These are phyloP conservation scores for Wallacemonas collosoma DNA, from an alignment of 208 protist genomes.

Conservation along the genomic window DNA sequence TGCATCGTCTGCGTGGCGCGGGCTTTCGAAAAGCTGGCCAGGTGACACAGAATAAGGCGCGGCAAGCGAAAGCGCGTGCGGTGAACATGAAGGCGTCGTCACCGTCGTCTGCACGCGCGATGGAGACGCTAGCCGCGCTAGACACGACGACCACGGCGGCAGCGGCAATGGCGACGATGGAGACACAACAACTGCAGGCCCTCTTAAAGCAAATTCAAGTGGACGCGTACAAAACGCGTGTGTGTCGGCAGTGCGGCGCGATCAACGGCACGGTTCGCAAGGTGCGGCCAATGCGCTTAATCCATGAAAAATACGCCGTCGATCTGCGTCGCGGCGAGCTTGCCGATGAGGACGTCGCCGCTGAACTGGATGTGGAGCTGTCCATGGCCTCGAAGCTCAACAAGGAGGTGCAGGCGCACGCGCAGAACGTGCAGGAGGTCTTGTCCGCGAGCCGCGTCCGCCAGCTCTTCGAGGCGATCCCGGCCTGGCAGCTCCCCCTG, in stretches of 20 bases:
- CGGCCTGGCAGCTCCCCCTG: slow-evolving; percentile 91
- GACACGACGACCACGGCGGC: slow-evolving; percentile 12
- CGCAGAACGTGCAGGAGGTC: slow-evolving; percentile 89
- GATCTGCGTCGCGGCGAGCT: slow-evolving; percentile 69
- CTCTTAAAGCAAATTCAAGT: slow-evolving; percentile 80
- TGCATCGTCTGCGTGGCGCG: slow-evolving; percentile 34
- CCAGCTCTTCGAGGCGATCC: slow-evolving; percentile 93
- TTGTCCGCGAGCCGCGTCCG: slow-evolving; percentile 92
- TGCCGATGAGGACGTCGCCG: slow-evolving; percentile 42
- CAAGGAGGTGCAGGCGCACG: slow-evolving; percentile 46
- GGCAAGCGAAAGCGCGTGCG: background rate
- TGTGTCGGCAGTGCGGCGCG: slow-evolving; percentile 94
- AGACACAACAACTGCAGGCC: slow-evolving; percentile 67
- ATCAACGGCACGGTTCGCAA: slow-evolving; percentile 93
- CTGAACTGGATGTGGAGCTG: slow-evolving; percentile 46
- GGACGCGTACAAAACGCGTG: slow-evolving; percentile 88
- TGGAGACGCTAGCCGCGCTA: background rate
- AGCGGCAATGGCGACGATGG: slow-evolving; percentile 28
- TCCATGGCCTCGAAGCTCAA: slow-evolving; percentile 57
- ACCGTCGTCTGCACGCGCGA: slow-evolving; percentile 20
- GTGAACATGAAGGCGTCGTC: background rate
- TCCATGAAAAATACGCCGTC: slow-evolving; percentile 85
- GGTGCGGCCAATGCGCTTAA: slow-evolving; percentile 76
- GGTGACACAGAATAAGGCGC: background rate
- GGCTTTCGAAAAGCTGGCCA: slow-evolving; percentile 3